Evolutionary conservation across 208 protist genomes (phyloP), one percentile per base, ranked within the genome.

Genomic region (Wallacemonas collosoma): DNA sequence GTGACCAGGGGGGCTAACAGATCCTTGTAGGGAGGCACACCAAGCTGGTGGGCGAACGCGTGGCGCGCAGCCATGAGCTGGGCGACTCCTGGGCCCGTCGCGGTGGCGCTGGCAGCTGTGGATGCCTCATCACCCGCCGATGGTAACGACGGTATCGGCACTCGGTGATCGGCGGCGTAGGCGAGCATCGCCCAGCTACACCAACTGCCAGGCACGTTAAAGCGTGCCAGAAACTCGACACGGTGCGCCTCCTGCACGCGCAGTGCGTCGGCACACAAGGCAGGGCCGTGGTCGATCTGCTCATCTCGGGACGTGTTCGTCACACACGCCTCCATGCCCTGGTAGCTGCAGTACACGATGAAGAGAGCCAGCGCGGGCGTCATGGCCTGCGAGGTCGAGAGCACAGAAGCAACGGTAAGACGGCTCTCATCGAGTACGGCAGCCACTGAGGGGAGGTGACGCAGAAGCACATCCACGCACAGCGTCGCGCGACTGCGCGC

Each of bases 391-490:
- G 82, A 77, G 45, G 71, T 73, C 15, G 68, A 47, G 7, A 88
- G 60, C 41, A 85, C 72, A 12, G 57, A 50, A 36, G 76, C 55
- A 72, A 91, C 55, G 15, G 76, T 80, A 26, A 54, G 51, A 12
- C 71, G 64, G 17, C 72, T 56, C 48, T 80, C 72, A 47, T 72
- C 69, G 6, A 67, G 51, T 50, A 57, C 66, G 14, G 47, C 48
- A 11, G 51, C 53, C 51, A 61, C 39, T 3, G n/a, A 17, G 12
- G 82, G 71, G 47, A 90, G 67, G 40, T 73, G 62, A 15, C 73
- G 63, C 14, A 90, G 81, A 14, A 93, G 71, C 4, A 71, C 62
- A 17, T 93, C 85, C n/a, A 93, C 69, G 57, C 85, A 93, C 53
- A 93, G 79, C 3, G 67, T 53, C 9, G 71, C 73, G 39, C 74